Conservation (phyloP, 148 eudicot species). For the Camellia lanceoleosa region DNA sequence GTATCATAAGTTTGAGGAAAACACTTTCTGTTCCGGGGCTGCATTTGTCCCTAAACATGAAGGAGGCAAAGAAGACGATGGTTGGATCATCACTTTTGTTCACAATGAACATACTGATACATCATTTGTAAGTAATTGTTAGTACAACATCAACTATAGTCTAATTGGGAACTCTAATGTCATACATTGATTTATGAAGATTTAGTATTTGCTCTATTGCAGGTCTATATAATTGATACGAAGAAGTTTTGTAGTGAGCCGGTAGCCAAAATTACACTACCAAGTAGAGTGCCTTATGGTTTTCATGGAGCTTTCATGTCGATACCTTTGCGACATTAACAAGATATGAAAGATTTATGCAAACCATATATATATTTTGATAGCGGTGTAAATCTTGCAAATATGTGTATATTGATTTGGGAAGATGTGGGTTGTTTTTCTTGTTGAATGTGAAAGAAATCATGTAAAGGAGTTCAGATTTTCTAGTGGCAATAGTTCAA, state of each 20-base stretch:
- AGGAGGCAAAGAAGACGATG: conserved; percentile 42
- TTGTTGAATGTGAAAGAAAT: no score
- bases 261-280: conserved; percentile 29
- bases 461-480: no score
- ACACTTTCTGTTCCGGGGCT: conserved; percentile 43
- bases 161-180: background rate
- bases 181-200: background rate
- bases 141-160: background rate
- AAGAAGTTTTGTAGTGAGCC: conserved; percentile 37
- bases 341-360: background rate
- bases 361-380: background rate
- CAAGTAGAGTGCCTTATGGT: conserved; percentile 46
- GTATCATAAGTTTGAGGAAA: conserved; percentile 32
- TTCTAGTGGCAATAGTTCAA: no score
- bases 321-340: conserved; percentile 1
- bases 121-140: conserved; percentile 31
- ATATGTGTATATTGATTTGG: background rate
- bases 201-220: background rate
- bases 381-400: background rate
- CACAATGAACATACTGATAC: conserved; percentile 35
- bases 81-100: conserved; percentile 42
- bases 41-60: conserved; percentile 33
- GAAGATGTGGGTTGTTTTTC: background rate
- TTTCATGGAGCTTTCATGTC: conserved; percentile 39
- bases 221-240: conserved; percentile 42